These are phyloP conservation scores for Fusarium hostae DNA, from an alignment of 2,329 filamentous ascomycete species.

Conservation along the genomic window DNA sequence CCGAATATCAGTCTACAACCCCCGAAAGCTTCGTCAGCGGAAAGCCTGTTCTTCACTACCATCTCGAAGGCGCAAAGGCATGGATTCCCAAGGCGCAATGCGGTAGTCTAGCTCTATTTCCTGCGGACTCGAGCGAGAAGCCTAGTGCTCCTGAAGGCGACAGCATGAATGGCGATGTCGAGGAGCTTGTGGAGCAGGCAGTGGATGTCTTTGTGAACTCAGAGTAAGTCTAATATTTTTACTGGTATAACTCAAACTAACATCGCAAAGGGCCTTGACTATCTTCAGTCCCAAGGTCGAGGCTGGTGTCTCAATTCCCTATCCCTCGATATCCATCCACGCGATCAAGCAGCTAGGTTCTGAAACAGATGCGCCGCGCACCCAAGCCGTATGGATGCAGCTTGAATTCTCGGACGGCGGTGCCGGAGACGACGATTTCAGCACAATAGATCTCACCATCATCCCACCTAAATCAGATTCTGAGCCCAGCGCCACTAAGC, in stretches of 20 bases:
- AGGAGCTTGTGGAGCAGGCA: slow-evolving; percentile 56
- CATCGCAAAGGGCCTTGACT: slow-evolving; percentile 58
- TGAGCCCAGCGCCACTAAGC: slow-evolving; percentile 42
- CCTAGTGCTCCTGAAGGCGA: slow-evolving; percentile 40
- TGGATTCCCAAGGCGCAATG: slow-evolving; percentile 66
- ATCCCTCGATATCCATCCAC: slow-evolving; percentile 79
- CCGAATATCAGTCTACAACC: slow-evolving; percentile 77
- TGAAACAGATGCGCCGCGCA: slow-evolving; percentile 51
- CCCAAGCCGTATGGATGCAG: slow-evolving; percentile 72
- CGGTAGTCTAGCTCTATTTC: slow-evolving; percentile 65
- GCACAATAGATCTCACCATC: slow-evolving; percentile 75
- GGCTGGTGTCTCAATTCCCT: slow-evolving; percentile 75
- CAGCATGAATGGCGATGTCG: slow-evolving; percentile 47
- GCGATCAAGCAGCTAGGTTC: slow-evolving; percentile 71
- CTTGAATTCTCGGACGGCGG: slow-evolving; percentile 71
- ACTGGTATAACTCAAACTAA: not conserved
- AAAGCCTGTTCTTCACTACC: slow-evolving; percentile 77
- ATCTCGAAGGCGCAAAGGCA: slow-evolving; percentile 66
- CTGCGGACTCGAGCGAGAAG: slow-evolving; percentile 51
- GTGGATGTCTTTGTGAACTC: slow-evolving; percentile 70
- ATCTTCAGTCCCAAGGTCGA: slow-evolving; percentile 70
- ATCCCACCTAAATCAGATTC: slow-evolving; percentile 58
- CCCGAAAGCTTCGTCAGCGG: slow-evolving; percentile 77
- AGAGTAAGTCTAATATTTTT: slow-evolving; percentile 55
- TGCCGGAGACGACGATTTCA: slow-evolving; percentile 70